Evolutionary conservation across 495 filamentous ascomycete genomes (phyloP).

Genomic region (Penicillium diatomitis): DNA sequence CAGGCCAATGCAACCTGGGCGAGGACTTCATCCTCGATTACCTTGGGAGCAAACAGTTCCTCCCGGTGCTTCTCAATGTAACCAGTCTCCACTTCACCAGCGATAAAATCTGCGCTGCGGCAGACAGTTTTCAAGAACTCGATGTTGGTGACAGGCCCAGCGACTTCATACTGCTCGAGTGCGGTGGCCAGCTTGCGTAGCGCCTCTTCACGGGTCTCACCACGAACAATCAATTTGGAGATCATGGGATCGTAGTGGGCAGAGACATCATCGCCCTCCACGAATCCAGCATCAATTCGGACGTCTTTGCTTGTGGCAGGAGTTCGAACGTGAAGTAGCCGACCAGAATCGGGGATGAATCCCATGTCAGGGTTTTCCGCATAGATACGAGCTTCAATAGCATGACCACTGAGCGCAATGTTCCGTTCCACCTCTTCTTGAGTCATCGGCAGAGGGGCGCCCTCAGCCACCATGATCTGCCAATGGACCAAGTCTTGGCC

Average conservation of each 20-base stretch:
- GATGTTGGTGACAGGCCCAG: conserved; percentile 88
- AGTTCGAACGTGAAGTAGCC: conserved; percentile 69
- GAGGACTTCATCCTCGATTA: conserved; percentile 55
- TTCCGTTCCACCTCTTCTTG: conserved; percentile 72
- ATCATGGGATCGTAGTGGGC: conserved; percentile 99
- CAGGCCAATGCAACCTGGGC: conserved; percentile 77
- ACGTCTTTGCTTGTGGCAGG: conserved; percentile 61
- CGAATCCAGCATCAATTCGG: conserved; percentile 87
- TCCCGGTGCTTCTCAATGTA: conserved; percentile 83
- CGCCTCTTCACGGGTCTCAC: conserved; percentile 65
- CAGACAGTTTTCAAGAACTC: conserved; percentile 89
- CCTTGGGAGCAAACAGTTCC: conserved; percentile 54
- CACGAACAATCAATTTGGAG: conserved; percentile 91
- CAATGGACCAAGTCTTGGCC: conserved; percentile 91
- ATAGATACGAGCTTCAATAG: conserved; percentile 93
- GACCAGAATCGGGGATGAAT: conserved; percentile 93
- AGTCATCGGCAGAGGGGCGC: conserved; percentile 72
- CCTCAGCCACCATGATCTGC: conserved; percentile 91
- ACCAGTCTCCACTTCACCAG: conserved; percentile 87
- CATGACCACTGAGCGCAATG: conserved; percentile 70
- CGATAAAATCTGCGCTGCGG: conserved; percentile 68
- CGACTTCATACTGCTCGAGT: conserved; percentile 83
- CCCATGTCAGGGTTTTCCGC: conserved; percentile 85
- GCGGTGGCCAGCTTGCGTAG: conserved; percentile 76
- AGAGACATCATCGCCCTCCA: conserved; percentile 82